These are phyloP conservation scores for Leucogyrophana mollusca DNA, from an alignment of 768 basidiomycete genomes.

Conservation along the genomic window DNA sequence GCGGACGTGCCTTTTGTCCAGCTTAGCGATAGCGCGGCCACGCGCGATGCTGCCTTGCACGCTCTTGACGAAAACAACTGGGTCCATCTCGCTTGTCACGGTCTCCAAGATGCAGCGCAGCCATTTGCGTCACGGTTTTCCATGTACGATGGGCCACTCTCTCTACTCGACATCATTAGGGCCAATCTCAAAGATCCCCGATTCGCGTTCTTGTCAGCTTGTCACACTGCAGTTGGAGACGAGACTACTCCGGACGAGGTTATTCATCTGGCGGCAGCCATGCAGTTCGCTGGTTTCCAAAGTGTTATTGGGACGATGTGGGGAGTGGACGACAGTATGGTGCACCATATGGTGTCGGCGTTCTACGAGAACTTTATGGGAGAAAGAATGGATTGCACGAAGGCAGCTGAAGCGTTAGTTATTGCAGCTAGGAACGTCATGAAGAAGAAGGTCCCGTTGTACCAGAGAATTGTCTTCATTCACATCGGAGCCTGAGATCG, in stretches of 20 bases:
- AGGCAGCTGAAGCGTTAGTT: not conserved
- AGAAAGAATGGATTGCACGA: not conserved
- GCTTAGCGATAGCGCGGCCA: not conserved
- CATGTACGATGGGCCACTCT: constrained; percentile 11
- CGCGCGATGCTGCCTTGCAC: constrained; percentile 4
- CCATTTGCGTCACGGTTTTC: constrained; percentile 18
- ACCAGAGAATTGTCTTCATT: too few species aligned
- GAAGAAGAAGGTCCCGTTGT: not conserved
- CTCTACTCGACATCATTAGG: constrained; percentile 22
- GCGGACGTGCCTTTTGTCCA: not conserved
- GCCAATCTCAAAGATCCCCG: constrained; percentile 11
- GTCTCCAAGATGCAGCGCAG: constrained; percentile 13
- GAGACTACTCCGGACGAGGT: constrained; percentile 22
- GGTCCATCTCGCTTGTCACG: constrained; percentile 32
- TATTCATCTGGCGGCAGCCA: constrained; percentile 28
- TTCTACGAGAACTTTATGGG: constrained; percentile 12
- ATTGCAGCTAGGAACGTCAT: not conserved
- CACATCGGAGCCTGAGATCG: too few species aligned
- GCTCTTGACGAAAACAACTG: constrained; percentile 7
- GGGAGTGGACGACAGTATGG: constrained; percentile 23
- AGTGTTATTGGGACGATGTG: constrained; percentile 32
- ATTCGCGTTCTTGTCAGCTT: constrained; percentile 31
- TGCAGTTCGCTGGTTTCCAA: constrained; percentile 26
- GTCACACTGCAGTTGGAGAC: constrained; percentile 27
- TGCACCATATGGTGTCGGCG: constrained; percentile 7